Conservation (phyloP, 371 early-diverging fungal species). For the Syncephalastrum sp. region DNA sequence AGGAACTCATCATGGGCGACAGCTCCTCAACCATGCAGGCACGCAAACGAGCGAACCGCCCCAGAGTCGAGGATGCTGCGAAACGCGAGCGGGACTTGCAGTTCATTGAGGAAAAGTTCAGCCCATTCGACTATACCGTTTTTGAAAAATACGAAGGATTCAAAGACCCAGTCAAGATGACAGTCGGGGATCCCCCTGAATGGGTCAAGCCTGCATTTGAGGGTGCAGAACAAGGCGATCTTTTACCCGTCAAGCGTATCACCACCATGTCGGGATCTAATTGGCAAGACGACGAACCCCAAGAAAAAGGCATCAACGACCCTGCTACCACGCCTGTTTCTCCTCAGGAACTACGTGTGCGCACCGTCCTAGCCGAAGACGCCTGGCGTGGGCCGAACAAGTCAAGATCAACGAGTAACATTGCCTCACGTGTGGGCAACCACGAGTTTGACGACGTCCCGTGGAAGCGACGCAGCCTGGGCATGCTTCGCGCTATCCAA, state of each 20-base stretch:
- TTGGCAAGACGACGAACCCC: slow-evolving; percentile 15
- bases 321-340: neutral
- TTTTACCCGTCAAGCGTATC: slow-evolving; percentile 45
- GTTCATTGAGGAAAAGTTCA: slow-evolving; percentile 61
- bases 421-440: slow-evolving; percentile 17
- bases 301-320: neutral
- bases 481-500: slow-evolving; percentile 12
- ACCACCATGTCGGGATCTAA: slow-evolving; percentile 17
- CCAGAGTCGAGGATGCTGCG: slow-evolving; percentile 4
- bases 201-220: slow-evolving; percentile 68
- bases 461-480: slow-evolving; percentile 26
- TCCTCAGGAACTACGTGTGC: neutral
- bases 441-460: slow-evolving; percentile 11
- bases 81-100: slow-evolving; percentile 41
- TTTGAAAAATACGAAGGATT: slow-evolving; percentile 67
- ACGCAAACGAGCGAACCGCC: slow-evolving; percentile 7
- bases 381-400: slow-evolving; percentile 31
- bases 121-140: slow-evolving; percentile 63
- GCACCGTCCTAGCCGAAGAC: neutral
- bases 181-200: slow-evolving; percentile 69
- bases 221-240: slow-evolving; percentile 50
- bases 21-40: slow-evolving; percentile 48
- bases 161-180: slow-evolving; percentile 61
- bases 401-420: slow-evolving; percentile 35
- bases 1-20: slow-evolving; percentile 88